Conservation (phyloP, 2,329 filamentous ascomycete species). For the Sporothrix humicola region DNA sequence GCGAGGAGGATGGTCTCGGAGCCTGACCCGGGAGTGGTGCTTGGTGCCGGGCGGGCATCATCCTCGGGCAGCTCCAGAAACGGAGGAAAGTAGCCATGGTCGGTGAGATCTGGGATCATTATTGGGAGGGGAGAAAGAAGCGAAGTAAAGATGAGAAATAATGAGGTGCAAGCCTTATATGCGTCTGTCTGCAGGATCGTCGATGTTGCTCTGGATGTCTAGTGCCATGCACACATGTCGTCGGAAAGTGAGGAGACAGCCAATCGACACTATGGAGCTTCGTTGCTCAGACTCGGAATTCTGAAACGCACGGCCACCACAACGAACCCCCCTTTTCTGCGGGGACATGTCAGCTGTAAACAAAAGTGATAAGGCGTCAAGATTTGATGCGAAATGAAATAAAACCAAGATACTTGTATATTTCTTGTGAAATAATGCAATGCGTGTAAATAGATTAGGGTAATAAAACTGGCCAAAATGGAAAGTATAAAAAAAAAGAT, state of each 20-base stretch:
- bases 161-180: background rate
- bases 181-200: background rate
- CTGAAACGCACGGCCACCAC: slow-evolving; percentile 29
- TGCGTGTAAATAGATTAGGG: background rate
- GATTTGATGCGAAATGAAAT: background rate
- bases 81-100: slow-evolving; percentile 45
- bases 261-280: slow-evolving; percentile 1
- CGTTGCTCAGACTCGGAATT: background rate
- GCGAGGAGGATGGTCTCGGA: slow-evolving; percentile 47
- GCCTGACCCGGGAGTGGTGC: background rate
- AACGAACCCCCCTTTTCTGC: slow-evolving; percentile 17
- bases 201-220: slow-evolving; percentile 16
- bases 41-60: slow-evolving; percentile 23
- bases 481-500: background rate
- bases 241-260: background rate
- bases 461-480: too few species aligned
- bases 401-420: background rate
- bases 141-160: background rate
- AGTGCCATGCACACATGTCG: background rate
- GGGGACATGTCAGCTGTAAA: slow-evolving; percentile 14
- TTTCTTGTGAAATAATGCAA: background rate
- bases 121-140: background rate
- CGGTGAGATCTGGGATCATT: slow-evolving; percentile 44
- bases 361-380: background rate
- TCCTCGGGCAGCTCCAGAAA: slow-evolving; percentile 44